These are phyloP conservation scores for Pyrenochaeta sp. DNA, from an alignment of 2,329 filamentous ascomycete genomes.

Conservation along the genomic window DNA sequence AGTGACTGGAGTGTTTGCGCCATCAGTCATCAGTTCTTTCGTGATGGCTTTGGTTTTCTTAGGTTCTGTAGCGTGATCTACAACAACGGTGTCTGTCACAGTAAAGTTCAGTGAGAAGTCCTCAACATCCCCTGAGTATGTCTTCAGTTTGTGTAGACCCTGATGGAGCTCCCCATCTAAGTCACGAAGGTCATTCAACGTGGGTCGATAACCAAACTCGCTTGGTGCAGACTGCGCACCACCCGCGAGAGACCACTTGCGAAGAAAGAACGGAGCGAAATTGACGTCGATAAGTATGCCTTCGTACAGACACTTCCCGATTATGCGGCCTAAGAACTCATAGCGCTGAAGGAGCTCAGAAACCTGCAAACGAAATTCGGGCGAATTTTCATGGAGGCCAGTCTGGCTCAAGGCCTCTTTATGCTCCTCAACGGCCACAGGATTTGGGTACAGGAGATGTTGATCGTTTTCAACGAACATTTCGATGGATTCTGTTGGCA, in stretches of 20 bases:
- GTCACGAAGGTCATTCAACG: conserved; percentile 91
- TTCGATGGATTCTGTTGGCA: conserved; percentile 59
- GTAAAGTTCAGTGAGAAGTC: conserved; percentile 89
- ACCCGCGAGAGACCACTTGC: conserved; percentile 89
- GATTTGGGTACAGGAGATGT: conserved; percentile 89
- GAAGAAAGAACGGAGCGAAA: conserved; percentile 94
- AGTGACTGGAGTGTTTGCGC: conserved; percentile 80
- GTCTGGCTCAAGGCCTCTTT: conserved; percentile 65
- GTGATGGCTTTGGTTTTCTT: conserved; percentile 69
- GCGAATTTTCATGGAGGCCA: conserved; percentile 62
- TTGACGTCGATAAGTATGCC: conserved; percentile 92
- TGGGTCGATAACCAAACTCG: conserved; percentile 82
- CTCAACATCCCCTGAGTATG: conserved; percentile 80
- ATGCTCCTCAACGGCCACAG: conserved; percentile 75
- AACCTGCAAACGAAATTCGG: conserved; percentile 66
- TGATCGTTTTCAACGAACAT: conserved; percentile 87
- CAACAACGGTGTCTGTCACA: conserved; percentile 73
- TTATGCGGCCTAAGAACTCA: conserved; percentile 90
- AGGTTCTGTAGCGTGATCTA: conserved; percentile 39
- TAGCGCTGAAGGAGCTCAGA: conserved; percentile 74
- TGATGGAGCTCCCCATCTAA: conserved; percentile 91
- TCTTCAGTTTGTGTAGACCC: conserved; percentile 82
- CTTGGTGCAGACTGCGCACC: conserved; percentile 69
- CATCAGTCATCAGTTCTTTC: conserved; percentile 78
- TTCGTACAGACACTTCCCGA: conserved; percentile 97